phyloP scores from a whole-genome alignment of 192 early-diverging fungal species.

The Phlyctochytrium planicorne region DNA sequence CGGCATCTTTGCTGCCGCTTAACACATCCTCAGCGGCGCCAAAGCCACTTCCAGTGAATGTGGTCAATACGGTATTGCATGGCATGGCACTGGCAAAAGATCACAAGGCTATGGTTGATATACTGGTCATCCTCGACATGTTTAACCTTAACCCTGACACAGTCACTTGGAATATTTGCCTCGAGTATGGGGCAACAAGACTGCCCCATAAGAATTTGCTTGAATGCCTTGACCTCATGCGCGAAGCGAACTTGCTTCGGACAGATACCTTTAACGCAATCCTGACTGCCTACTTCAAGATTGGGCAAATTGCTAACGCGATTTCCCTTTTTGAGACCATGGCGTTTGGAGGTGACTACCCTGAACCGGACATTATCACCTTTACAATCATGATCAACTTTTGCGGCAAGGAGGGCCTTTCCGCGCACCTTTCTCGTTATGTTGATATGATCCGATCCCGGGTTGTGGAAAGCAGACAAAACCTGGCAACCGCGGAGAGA shows the following conservation, averaged over 20 bases:
- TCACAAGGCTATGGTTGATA: not conserved
- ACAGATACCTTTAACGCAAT: not conserved
- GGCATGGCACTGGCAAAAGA: not conserved
- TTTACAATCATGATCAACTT: not conserved
- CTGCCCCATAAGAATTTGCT: not conserved
- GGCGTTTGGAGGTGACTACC: not conserved
- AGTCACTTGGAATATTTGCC: not conserved
- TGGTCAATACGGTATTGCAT: not conserved
- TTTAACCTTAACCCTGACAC: not conserved
- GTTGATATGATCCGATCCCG: not conserved
- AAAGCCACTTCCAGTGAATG: not conserved
- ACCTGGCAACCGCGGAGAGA: no score
- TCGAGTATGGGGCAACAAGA: not conserved
- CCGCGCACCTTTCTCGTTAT: not conserved
- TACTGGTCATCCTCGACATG: not conserved
- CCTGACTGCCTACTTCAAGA: not conserved
- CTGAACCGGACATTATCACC: not conserved
- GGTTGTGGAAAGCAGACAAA: not conserved
- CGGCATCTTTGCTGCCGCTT: no score
- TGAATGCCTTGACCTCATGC: not conserved
- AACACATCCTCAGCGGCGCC: no score
- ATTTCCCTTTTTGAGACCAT: not conserved
- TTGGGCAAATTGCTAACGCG: not conserved
- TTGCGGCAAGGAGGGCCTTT: not conserved
- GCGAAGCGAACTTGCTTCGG: not conserved